Evolutionary conservation across 768 basidiomycete species (phyloP), one percentile per base, ranked within the genome.

Genomic region (Peribolospora baueri): DNA sequence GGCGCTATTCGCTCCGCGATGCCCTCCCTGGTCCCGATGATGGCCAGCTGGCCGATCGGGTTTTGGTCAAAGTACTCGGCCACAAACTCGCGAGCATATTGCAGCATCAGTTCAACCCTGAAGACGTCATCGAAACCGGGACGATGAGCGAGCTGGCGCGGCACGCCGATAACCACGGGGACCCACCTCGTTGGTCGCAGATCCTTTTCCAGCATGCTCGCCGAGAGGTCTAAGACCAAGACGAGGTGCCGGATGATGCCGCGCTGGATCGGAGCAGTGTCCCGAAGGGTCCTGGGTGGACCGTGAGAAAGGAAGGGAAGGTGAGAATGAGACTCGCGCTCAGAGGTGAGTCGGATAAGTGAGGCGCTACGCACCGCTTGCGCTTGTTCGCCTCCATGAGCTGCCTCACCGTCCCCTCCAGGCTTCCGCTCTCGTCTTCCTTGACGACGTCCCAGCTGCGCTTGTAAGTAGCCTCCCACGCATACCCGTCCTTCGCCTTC

Each of bases 1-100:
- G 87, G 83, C 2, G 84, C 78, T 46, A 97, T 70, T 3, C 84
- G 76, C 67, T 97, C 93, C 0, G 87, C 88, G 36, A 95, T 67
- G 0, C 93, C 86, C 42, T 84, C 78, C 36, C 88, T 73, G 77
- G 97, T 86, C 5, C 84, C 86, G 13, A 97, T 85, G 40, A 97
- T 71, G 2, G 88, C 91, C 59, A 98, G 84, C 68, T 97, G 93
- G 25, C 91, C 90, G 9, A 98, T 73, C 1, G 93, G 93, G 64
- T 98, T 98, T 70, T 97, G 93, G 69, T 98, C 93, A 67, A 97
- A 98, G 90, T 91, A 98, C 66, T 98, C 93, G 5, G 75, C 71
- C 39, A 97, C 75, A 61, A 97, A 98, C 61, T 85, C 84, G 56
- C 87, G 76, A 10, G 87, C 77, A 65, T 90, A 91, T 63, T 88